Evolutionary conservation across 176 grass and related monocot species (phyloP), one percentile per base, ranked within the genome.

Genomic region (Hordeum marinum): DNA sequence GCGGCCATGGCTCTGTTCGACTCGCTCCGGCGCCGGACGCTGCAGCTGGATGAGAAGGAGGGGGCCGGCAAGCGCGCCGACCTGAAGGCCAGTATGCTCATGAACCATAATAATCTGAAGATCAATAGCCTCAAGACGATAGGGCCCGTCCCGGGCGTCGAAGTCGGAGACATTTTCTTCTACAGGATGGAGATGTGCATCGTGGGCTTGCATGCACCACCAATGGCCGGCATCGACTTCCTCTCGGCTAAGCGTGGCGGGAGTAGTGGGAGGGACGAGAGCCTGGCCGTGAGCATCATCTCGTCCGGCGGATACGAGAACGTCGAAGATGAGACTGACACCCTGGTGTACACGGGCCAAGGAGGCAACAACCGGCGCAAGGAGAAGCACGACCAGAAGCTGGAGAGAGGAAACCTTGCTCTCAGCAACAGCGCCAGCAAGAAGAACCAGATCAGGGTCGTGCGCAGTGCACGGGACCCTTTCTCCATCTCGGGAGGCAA

Each of bases 351-450:
- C 87, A 92, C 74, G 42, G 92, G 92, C 14, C 92, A 94, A 18
- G 89, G 89, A 72, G 92, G 92, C 40, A 88, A 83, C 18, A 83
- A 62, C 21, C 64, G 84, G 65, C 35, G 79, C 82, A 83, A 91
- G 80, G 82, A 87, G 58, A 89, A 88, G 80, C 82, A 90, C 29
- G 92, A 97, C 55, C 94, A 97, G 78, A 94, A 94, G 67, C 83
- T 97, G 52, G 88, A 91, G 73, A 87, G 45, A 63, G 94, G 94
- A 21, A 97, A 97, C 77, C 90, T 97, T 27, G 94, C 94, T 68
- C 85, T 94, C 35, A 77, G 81, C 83, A 92, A 88, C 26, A 91
- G 94, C 77, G 83, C 78, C 12, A 77, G 87, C 10, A 84, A 23
- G 76, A 89, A 89, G 62, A 92, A 85, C 57, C 75, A 76, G 26